A percentile compares a stretch with the other conserved stretches of the same genome.
These are phyloP conservation scores for Diaporthe eres DNA, from an alignment of 2,329 filamentous ascomycete species.

Conservation along the genomic window DNA sequence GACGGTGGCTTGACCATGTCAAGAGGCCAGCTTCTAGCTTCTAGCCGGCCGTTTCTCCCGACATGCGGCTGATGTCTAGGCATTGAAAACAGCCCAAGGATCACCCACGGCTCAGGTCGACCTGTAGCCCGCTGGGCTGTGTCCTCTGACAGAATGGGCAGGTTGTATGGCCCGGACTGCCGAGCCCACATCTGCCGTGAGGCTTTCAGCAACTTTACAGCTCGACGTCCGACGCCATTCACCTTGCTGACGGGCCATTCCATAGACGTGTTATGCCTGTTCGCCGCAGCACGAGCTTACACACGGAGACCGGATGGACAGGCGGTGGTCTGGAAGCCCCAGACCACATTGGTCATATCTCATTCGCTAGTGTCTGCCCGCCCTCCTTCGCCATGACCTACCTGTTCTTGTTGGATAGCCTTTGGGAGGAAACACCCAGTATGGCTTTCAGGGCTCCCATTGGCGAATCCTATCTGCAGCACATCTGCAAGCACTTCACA, in stretches of 20 bases:
- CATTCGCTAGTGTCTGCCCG: conserved; percentile 17
- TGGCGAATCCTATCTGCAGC: conserved; percentile 36
- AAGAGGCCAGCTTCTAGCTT: conserved; percentile 7
- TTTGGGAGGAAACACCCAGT: conserved; percentile 10
- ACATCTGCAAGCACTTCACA: conserved; percentile 38
- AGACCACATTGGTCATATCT: conserved; percentile 2
- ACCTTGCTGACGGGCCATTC: conserved; percentile 6
- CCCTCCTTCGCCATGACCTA: conserved; percentile 26
- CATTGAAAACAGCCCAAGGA: conserved; percentile 25
- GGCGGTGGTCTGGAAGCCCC: not conserved
- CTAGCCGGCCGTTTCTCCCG: conserved; percentile 27
- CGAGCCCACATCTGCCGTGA: conserved; percentile 27
- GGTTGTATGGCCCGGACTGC: conserved; percentile 1
- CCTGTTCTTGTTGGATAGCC: conserved; percentile 4
- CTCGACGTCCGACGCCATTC: conserved; percentile 21
- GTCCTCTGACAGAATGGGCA: conserved; percentile 1
- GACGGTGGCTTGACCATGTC: conserved; percentile 12
- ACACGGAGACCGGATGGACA: conserved; percentile 4
- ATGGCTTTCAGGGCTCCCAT: conserved; percentile 22
- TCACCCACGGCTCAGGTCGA: conserved; percentile 7
- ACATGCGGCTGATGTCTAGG: conserved; percentile 38
- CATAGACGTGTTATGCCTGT: not conserved
- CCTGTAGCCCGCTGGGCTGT: not conserved
- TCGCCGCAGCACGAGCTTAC: not conserved
- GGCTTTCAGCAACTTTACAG: conserved; percentile 15